phyloP scores from a whole-genome alignment of 306 rosid species.

The Quercus glauca region DNA sequence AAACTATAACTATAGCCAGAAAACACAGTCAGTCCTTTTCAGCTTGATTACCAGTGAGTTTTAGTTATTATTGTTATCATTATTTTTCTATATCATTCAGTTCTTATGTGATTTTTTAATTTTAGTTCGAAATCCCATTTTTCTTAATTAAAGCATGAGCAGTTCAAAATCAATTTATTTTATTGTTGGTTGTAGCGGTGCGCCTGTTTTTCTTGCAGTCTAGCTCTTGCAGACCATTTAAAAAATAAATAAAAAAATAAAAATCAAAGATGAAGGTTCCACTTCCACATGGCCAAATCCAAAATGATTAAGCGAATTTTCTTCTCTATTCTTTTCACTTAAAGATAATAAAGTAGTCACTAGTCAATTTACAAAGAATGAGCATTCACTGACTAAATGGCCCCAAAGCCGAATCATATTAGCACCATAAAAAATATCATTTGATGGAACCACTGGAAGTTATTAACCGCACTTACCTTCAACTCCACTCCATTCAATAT shows the following conservation, averaged over 20 bases:
- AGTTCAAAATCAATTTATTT: background rate
- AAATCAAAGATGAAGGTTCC: background rate
- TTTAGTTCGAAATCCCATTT: too few relatives aligned
- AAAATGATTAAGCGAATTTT: conserved; percentile 3
- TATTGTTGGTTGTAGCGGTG: background rate
- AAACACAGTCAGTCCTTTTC: background rate
- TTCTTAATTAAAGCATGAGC: background rate
- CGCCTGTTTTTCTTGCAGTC: too few relatives aligned
- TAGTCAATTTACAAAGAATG: background rate
- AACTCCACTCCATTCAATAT: background rate
- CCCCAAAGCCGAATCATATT: background rate
- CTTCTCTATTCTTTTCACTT: background rate
- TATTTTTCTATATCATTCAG: too few relatives aligned
- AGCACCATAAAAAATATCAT: background rate
- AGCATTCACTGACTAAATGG: background rate
- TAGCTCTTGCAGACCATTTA: conserved; percentile 4
- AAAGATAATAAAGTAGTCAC: background rate
- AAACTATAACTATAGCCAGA: background rate
- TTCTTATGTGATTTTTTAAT: too few relatives aligned
- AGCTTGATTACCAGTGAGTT: too few relatives aligned
- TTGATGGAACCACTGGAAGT: background rate
- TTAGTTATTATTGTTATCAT: background rate
- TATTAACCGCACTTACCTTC: background rate
- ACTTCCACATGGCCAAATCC: background rate
- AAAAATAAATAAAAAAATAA: background rate